Base-by-base conservation (phyloP, 1,284 basidiomycete genomes). In the Wolfiporia cocos region DNA sequence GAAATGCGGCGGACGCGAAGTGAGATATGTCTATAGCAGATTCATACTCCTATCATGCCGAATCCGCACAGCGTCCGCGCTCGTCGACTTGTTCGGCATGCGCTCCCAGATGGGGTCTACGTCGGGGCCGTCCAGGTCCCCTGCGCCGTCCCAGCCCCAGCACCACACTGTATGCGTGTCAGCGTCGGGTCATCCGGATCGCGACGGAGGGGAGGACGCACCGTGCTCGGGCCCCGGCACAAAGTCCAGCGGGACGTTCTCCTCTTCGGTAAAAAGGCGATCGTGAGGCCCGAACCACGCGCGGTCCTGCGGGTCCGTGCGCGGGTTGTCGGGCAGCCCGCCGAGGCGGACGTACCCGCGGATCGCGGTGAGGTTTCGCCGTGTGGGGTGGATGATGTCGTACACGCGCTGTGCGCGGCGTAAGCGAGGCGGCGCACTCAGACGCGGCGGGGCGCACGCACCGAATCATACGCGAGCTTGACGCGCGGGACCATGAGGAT, bases 71-170 rank as follows among this genome's bases (percentile, higher is more conserved):
- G 85, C 65, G 38, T 82, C 77, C 1, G 71, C 44, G 11, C 64
- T 64, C 40, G 67, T 80, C 17, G 85, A 78, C 56, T 72, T 78
- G 51, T 86, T 79, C 15, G 87, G 73, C 80, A 87, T 86, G 23
- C 63, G 57, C 62, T 96, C 93, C 93, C 93, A 97, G 49, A 97
- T 86, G 5, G 93, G 93, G 56, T 96, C 93, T 3, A 96, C 90
- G 56, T 92, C 91, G 0, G 91, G 92, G 34, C 91, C 92, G 50
- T 95, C 93, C 19, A 97, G 73, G 59, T 96, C 93, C 34, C 93
- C 93, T 2, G 93, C 93, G 28, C 93, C 93, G 58, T 97, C 93
- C 93, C 93, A 97, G 18, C 93, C 93, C 93, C 93, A 96, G 61
- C 92, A 96, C 92, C 92, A 96, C 6, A 95, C 92, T 93, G 59